phyloP scores from a whole-genome alignment of 164 flowering plant genomes.

The Akebia trifoliata region DNA sequence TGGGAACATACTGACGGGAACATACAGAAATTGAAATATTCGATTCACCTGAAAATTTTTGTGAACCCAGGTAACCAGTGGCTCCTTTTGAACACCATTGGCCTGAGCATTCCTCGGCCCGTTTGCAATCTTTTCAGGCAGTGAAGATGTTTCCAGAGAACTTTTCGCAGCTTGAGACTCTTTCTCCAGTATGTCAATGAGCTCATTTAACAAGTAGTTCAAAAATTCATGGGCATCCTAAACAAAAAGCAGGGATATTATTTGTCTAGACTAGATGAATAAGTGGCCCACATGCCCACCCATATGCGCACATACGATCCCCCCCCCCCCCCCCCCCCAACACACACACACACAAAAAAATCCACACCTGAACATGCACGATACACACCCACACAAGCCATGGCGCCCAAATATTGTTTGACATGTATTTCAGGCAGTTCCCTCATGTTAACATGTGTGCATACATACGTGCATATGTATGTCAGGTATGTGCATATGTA shows the following conservation, averaged over 20 bases:
- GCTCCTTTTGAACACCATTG: conserved; percentile 75
- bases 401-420: no score
- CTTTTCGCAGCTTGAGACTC: conserved; percentile 60
- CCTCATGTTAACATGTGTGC: no score
- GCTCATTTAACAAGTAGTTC: conserved; percentile 90
- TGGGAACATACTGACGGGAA: no score
- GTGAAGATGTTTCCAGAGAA: conserved; percentile 52
- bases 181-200: conserved; percentile 95
- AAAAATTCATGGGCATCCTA: conserved; percentile 99
- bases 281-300: no score
- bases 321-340: no score
- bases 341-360: no score
- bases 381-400: no score
- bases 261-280: neutral
- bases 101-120: conserved; percentile 45
- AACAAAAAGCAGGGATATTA: conserved; percentile 11
- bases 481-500: no score
- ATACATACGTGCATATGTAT: no score
- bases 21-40: neutral
- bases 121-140: conserved; percentile 63
- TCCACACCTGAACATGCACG: no score
- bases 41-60: conserved; percentile 87
- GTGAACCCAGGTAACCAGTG: conserved; percentile 96
- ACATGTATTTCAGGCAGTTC: no score
- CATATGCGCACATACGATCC: no score